Evolutionary conservation across 2,329 filamentous ascomycete genomes (phyloP).

Genomic region (Colletotrichum euphorbiae): DNA sequence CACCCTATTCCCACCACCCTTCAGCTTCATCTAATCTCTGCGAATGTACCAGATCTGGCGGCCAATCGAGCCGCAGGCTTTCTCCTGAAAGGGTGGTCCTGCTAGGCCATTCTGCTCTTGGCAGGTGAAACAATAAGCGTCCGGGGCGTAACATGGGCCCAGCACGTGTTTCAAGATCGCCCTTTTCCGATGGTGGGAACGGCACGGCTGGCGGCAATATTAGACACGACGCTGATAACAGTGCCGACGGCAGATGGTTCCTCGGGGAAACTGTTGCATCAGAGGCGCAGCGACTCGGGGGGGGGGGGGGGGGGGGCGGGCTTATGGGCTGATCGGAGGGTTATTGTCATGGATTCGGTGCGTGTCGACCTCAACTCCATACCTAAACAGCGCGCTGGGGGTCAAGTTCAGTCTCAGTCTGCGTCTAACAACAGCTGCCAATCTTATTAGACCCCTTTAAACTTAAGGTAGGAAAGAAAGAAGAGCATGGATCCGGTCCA

Average conservation of each 20-base stretch:
- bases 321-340: too few species aligned
- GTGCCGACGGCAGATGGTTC: neutral
- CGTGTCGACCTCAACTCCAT: neutral
- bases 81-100: neutral
- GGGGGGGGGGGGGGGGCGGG: too few species aligned
- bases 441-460: neutral
- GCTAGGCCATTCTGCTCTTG: slow-evolving; percentile 5
- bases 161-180: slow-evolving; percentile 22
- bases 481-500: neutral
- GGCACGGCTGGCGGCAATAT: slow-evolving; percentile 1
- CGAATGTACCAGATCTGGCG: slow-evolving; percentile 6
- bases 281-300: neutral
- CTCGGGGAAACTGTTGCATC: neutral
- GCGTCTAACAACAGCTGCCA: neutral
- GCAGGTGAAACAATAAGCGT: slow-evolving; percentile 35
- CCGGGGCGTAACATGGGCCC: slow-evolving; percentile 5
- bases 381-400: neutral
- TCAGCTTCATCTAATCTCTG: slow-evolving; percentile 29
- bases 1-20: neutral
- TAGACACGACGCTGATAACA: neutral
- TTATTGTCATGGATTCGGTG: neutral
- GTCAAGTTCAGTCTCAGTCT: neutral
- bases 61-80: slow-evolving; percentile 16
- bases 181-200: neutral
- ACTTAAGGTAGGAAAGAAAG: neutral